A percentile compares a stretch with the other conserved stretches of the same genome.
phyloP scores from a whole-genome alignment of 495 filamentous ascomycete genomes.

The Penicillium waksmanii region DNA sequence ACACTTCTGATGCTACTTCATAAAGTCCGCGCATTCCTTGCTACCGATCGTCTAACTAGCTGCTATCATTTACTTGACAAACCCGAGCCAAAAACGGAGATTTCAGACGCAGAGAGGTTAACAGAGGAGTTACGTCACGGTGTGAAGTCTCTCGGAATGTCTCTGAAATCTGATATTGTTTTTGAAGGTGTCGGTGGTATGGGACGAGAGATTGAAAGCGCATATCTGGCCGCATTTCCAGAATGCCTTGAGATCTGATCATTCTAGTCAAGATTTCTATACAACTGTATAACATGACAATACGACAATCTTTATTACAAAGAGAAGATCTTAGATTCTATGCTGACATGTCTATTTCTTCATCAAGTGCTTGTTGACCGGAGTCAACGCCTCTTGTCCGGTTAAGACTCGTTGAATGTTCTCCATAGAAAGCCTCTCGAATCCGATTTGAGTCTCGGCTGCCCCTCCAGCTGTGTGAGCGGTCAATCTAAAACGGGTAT shows the following conservation, averaged over 20 bases:
- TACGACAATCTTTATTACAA: too few relatives aligned
- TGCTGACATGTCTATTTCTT: not conserved
- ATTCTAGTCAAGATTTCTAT: not conserved
- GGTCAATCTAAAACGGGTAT: conserved; percentile 6
- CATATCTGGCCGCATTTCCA: conserved; percentile 25
- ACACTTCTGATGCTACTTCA: conserved; percentile 50
- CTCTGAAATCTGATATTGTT: conserved; percentile 33
- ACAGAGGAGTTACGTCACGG: conserved; percentile 48
- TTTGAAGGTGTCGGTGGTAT: conserved; percentile 30
- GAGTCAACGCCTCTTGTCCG: conserved; percentile 16
- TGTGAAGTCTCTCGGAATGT: conserved; percentile 41
- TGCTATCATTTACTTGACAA: conserved; percentile 29
- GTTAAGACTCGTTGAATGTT: conserved; percentile 20
- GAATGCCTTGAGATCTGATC: conserved; percentile 12
- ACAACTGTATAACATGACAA: too few relatives aligned
- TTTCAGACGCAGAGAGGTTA: conserved; percentile 39
- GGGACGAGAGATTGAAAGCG: conserved; percentile 27
- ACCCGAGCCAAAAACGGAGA: conserved; percentile 32
- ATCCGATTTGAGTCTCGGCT: conserved; percentile 19
- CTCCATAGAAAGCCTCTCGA: conserved; percentile 21
- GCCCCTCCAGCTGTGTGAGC: conserved; percentile 22
- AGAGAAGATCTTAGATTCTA: too few relatives aligned
- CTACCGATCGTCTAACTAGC: conserved; percentile 16
- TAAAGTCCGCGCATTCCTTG: conserved; percentile 34
- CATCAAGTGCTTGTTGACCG: conserved; percentile 17